These are phyloP conservation scores for Malus hybrid DNA, from an alignment of 331 rosid genomes.

Conservation along the genomic window DNA sequence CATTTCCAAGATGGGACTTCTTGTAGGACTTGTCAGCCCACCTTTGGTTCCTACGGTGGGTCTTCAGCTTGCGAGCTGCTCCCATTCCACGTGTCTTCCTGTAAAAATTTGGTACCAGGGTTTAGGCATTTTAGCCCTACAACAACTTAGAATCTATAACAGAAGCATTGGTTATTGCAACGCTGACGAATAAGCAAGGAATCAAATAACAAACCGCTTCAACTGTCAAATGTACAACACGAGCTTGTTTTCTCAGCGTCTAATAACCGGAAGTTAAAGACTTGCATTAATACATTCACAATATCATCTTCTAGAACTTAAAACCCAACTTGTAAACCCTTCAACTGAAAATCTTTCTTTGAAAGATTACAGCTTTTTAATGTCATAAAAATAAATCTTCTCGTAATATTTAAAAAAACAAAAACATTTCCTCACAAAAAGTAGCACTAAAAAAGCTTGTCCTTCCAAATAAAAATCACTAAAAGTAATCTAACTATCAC, in stretches of 20 bases:
- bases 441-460: background rate
- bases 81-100: constrained; percentile 67
- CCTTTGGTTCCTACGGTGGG: constrained; percentile 61
- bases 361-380: no score
- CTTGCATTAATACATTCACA: no score
- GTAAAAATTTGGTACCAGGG: background rate
- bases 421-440: background rate
- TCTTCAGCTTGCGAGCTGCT: constrained; percentile 64
- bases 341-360: no score
- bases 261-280: background rate
- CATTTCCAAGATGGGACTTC: constrained; percentile 62
- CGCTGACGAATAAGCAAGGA: background rate
- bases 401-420: background rate
- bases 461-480: background rate
- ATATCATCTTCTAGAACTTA: no score
- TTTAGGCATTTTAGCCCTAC: background rate
- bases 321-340: no score
- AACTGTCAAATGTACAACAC: background rate
- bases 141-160: background rate
- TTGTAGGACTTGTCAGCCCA: constrained; percentile 71
- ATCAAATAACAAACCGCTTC: background rate
- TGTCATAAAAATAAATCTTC: no score
- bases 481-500: background rate
- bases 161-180: background rate
- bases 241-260: background rate